phyloP scores from a whole-genome alignment of 352 stramenopile species.

The Pythium sukuiense region DNA sequence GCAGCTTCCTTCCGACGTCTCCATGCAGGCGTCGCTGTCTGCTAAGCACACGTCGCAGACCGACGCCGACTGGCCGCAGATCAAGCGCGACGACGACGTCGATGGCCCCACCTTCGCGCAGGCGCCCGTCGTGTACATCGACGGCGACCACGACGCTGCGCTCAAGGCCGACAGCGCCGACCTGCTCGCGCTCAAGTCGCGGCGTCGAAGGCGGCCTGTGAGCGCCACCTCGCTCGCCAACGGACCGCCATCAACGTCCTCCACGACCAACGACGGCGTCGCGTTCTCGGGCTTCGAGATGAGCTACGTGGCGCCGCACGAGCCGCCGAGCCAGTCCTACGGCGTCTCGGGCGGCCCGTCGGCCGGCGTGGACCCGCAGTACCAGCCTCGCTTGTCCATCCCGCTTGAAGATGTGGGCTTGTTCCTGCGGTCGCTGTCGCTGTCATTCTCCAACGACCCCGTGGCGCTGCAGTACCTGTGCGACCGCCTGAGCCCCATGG shows the following conservation, averaged over 20 bases:
- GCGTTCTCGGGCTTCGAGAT: constrained; percentile 60
- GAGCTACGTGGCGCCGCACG: constrained; percentile 38
- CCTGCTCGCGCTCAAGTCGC: constrained; percentile 26
- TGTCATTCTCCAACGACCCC: constrained; percentile 36
- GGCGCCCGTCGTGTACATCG: constrained; percentile 29
- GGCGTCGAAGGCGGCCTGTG: constrained; percentile 1
- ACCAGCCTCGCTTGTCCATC: constrained; percentile 18
- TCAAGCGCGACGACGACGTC: constrained; percentile 17
- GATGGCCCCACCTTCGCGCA: constrained; percentile 25
- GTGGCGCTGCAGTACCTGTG: constrained; percentile 31
- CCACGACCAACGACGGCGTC: constrained; percentile 12
- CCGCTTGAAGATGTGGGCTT: constrained; percentile 37
- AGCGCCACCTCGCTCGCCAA: neutral
- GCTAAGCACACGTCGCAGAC: neutral
- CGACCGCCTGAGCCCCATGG: constrained; percentile 47
- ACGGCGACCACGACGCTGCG: constrained; percentile 9
- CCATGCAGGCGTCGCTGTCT: neutral
- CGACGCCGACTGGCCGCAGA: constrained; percentile 13
- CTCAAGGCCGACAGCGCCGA: constrained; percentile 24
- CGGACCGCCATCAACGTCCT: neutral
- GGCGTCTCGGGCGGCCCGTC: neutral
- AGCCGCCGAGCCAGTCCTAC: constrained; percentile 4
- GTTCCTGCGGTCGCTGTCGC: constrained; percentile 55
- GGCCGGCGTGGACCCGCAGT: constrained; percentile 20
- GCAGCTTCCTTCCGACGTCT: neutral